These are phyloP conservation scores for Juglanconis sp. DNA, from an alignment of 2,329 filamentous ascomycete species.

Conservation along the genomic window DNA sequence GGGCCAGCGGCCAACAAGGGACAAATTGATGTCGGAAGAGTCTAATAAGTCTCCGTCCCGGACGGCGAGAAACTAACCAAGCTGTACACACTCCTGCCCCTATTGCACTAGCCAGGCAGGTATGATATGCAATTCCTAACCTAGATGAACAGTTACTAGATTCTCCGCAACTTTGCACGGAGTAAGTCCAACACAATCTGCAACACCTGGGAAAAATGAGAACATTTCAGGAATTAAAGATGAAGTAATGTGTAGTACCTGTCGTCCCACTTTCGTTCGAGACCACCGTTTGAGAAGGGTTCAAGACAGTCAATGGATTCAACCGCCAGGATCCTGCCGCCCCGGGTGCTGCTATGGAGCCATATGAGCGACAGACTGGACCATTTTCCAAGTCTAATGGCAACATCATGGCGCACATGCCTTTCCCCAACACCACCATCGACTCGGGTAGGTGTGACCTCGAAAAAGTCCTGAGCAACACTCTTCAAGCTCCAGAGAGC, in stretches of 20 bases:
- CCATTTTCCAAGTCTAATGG: background rate
- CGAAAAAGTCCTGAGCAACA: background rate
- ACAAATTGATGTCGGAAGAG: too few relatives aligned
- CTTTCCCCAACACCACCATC: background rate
- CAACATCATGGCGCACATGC: background rate
- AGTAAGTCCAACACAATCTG: too few relatives aligned
- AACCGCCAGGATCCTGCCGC: background rate
- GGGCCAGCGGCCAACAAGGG: too few relatives aligned
- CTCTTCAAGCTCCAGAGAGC: background rate
- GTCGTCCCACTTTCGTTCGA: background rate
- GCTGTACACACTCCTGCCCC: too few relatives aligned
- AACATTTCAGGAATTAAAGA: too few relatives aligned
- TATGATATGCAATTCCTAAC: too few relatives aligned
- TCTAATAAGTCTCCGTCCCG: too few relatives aligned
- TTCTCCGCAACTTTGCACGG: too few relatives aligned
- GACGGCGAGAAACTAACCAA: too few relatives aligned
- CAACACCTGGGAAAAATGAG: too few relatives aligned
- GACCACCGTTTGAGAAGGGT: background rate
- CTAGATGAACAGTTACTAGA: too few relatives aligned
- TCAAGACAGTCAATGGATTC: background rate
- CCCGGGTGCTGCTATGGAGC: background rate
- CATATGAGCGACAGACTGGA: background rate
- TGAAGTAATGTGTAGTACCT: background rate
- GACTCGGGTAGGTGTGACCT: background rate
- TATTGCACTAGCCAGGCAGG: too few relatives aligned